Conservation (phyloP, 2,329 filamentous ascomycete genomes). For the Purpureocillium lavendulum region DNA sequence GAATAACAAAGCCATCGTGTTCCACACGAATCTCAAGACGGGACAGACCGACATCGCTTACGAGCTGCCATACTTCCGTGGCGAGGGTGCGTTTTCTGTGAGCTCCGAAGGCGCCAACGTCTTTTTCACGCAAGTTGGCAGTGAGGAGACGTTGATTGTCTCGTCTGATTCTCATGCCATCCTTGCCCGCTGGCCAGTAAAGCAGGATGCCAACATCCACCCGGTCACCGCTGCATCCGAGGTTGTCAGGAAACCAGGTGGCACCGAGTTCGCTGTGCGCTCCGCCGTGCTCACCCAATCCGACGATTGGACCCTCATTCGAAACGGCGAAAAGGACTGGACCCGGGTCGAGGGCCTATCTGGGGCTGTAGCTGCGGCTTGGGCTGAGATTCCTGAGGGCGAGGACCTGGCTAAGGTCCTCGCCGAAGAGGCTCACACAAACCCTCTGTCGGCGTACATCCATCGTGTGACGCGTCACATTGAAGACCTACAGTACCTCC, state of each 20-base stretch:
- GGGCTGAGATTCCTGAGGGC: constrained; percentile 66
- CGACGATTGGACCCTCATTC: constrained; percentile 74
- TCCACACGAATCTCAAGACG: constrained; percentile 67
- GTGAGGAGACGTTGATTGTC: constrained; percentile 63
- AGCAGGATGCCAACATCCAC: constrained; percentile 30
- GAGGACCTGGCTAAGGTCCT: constrained; percentile 73
- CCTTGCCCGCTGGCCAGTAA: constrained; percentile 64
- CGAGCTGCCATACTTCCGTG: constrained; percentile 62
- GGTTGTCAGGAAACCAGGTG: constrained; percentile 61
- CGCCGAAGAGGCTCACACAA: constrained; percentile 79
- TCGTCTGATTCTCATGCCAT: constrained; percentile 71
- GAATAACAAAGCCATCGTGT: constrained; percentile 75
- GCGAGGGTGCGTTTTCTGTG: constrained; percentile 67
- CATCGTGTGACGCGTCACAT: constrained; percentile 80
- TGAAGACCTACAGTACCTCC: constrained; percentile 68
- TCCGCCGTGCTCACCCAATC: constrained; percentile 60
- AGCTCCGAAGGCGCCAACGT: constrained; percentile 74
- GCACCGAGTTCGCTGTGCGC: constrained; percentile 65
- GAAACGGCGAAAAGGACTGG: constrained; percentile 78
- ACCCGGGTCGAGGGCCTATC: constrained; percentile 72
- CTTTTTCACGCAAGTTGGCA: constrained; percentile 78
- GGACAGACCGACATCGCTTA: constrained; percentile 69
- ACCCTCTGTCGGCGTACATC: constrained; percentile 71
- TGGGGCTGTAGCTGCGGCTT: constrained; percentile 70
- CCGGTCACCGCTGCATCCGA: constrained; percentile 70